phyloP scores from a whole-genome alignment of 2,329 filamentous ascomycete genomes.

The Curvularia sp. region DNA sequence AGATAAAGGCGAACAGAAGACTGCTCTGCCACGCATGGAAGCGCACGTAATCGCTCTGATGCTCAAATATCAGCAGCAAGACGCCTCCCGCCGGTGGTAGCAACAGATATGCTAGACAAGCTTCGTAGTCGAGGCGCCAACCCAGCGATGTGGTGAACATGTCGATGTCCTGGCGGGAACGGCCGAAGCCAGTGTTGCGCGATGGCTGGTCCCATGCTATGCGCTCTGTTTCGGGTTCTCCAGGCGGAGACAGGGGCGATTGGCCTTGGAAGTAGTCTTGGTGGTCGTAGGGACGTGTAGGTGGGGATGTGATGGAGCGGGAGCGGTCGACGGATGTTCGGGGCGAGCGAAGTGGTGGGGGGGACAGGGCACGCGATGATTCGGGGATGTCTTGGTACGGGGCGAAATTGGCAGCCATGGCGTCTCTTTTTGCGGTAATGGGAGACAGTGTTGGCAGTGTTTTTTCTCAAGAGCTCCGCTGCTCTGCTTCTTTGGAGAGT shows the following conservation, averaged over 20 bases:
- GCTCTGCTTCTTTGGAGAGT: not conserved
- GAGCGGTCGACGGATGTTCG: constrained; percentile 46
- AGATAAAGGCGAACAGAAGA: constrained; percentile 76
- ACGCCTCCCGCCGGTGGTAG: constrained; percentile 87
- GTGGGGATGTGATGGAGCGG: constrained; percentile 43
- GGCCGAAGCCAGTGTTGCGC: constrained; percentile 32
- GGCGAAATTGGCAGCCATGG: constrained; percentile 71
- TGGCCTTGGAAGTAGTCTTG: constrained; percentile 49
- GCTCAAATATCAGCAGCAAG: constrained; percentile 82
- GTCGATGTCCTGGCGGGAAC: constrained; percentile 69
- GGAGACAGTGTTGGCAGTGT: not conserved
- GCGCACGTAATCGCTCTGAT: constrained; percentile 95
- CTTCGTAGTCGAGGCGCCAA: constrained; percentile 86
- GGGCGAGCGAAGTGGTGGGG: constrained; percentile 61
- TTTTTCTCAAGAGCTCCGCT: not conserved
- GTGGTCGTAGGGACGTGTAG: constrained; percentile 48
- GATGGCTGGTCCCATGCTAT: constrained; percentile 38
- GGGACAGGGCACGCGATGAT: constrained; percentile 79
- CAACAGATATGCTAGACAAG: constrained; percentile 84
- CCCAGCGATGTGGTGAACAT: constrained; percentile 89
- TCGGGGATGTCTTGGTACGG: constrained; percentile 96
- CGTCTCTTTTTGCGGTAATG: not conserved
- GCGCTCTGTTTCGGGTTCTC: constrained; percentile 33
- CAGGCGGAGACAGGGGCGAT: constrained; percentile 4
- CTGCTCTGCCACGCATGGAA: constrained; percentile 98